Base-by-base conservation (phyloP, 352 stramenopile species). In the Phytophthora chlamydospora region DNA sequence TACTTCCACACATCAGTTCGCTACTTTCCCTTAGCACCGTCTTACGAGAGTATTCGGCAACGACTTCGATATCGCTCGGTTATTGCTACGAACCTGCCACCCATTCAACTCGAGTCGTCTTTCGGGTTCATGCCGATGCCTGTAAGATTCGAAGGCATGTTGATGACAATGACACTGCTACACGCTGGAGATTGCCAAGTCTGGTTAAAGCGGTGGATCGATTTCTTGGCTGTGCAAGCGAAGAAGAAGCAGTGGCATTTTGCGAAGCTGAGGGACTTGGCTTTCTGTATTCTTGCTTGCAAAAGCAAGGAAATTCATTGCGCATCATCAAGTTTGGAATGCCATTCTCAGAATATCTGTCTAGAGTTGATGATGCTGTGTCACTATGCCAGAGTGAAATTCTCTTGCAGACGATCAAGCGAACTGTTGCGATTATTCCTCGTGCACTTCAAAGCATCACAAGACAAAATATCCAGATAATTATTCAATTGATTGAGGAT, bases 11-110 rank as follows among this genome's bases (percentile, higher is more conserved):
- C 10, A 27, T 68, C 7, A 41, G 6, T 12, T 64, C 60, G 16
- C 17, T 68, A 21, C 17, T 43, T 31, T 58, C 53, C 31, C 19
- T 68, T 32, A 48, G 21, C 34, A 35, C 24, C 19, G 29, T 59
- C 5, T 6, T 68, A 32, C 45, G 53, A 42, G 53, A 59, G 21
- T 59, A 68, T 16, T 27, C 46, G 24, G 44, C 32, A 17, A 35
- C 39, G 10, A 68, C 60, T 7, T 63, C 60, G 16, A 34, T 68
- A 4, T 68, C 53, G 3, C 58, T 68, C 27, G 60, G 60, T 36
- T 64, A 68, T 53, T 53, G 39, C 24, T 58, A 42, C 11, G 47
- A 41, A 12, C 36, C 58, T 29, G 35, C n/a, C 44, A 40, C 9
- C 16, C 60, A 68, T 16, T 13, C 31, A 2, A 43, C 21, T 32